phyloP scores from a whole-genome alignment of 2,329 filamentous ascomycete species.

The Ophiostoma triangulosporum region DNA sequence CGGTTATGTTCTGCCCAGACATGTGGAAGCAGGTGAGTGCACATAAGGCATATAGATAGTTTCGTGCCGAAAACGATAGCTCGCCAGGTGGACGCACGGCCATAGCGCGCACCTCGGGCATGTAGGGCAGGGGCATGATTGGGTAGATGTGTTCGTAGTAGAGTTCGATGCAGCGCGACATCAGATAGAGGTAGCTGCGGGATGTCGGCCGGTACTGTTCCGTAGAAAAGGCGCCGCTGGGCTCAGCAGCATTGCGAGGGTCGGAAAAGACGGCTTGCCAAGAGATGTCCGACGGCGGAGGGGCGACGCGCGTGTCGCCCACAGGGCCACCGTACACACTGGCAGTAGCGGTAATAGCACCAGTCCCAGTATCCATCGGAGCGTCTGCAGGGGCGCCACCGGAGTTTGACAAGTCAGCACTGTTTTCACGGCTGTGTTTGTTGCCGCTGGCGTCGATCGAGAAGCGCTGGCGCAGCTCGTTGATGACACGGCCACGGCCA shows the following conservation, averaged over 20 bases:
- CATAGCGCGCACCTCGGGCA: conserved; percentile 39
- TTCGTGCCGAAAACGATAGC: conserved; percentile 26
- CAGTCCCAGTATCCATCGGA: not conserved
- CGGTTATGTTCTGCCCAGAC: conserved; percentile 29
- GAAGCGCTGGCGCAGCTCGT: conserved; percentile 40
- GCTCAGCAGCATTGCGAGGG: conserved; percentile 21
- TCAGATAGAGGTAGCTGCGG: conserved; percentile 31
- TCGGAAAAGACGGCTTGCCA: conserved; percentile 21
- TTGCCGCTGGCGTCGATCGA: conserved; percentile 21
- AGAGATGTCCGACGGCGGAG: conserved; percentile 16
- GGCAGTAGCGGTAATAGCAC: not conserved
- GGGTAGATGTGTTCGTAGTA: conserved; percentile 50
- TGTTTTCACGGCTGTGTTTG: conserved; percentile 27
- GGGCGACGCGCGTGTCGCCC: conserved; percentile 8
- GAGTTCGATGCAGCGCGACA: conserved; percentile 44
- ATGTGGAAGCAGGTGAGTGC: conserved; percentile 39
- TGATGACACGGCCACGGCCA: conserved; percentile 48
- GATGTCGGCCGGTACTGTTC: conserved; percentile 29
- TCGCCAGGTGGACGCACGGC: conserved; percentile 26
- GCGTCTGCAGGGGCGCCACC: conserved; percentile 4
- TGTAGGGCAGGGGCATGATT: conserved; percentile 49
- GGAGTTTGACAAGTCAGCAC: conserved; percentile 16
- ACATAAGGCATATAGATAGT: conserved; percentile 42
- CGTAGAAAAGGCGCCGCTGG: conserved; percentile 25
- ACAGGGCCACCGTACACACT: not conserved